Evolutionary conservation across 129 eudicot species (phyloP).

Genomic region (Apium graveolens): DNA sequence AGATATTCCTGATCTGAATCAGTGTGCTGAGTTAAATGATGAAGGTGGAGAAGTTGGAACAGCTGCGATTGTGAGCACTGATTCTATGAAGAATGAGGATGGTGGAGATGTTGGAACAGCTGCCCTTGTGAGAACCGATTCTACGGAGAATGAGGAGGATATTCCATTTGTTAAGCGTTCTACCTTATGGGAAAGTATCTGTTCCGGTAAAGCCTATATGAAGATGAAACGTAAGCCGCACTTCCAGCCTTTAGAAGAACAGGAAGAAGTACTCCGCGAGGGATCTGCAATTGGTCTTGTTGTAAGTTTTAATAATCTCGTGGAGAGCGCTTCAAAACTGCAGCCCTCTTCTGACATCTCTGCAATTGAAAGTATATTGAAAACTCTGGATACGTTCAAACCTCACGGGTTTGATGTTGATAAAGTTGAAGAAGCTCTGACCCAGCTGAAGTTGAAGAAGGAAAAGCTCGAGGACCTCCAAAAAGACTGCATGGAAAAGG

Average conservation of each 20-base stretch:
- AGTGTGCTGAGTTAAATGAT: too few species aligned
- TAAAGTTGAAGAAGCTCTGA: conserved; percentile 34
- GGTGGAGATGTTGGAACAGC: too few species aligned
- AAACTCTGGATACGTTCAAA: conserved; percentile 54
- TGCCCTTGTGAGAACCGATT: too few species aligned
- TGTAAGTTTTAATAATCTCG: conserved; percentile 51
- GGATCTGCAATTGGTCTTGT: conserved; percentile 64
- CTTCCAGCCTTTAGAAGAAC: conserved; percentile 42
- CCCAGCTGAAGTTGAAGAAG: conserved; percentile 27
- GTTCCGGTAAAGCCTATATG: conserved; percentile 48
- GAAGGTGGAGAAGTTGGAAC: too few species aligned
- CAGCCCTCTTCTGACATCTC: conserved; percentile 40
- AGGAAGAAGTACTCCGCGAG: conserved; percentile 49
- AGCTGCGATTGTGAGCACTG: background rate
- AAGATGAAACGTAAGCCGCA: conserved; percentile 59
- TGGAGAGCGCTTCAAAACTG: conserved; percentile 36
- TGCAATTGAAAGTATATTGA: conserved; percentile 40
- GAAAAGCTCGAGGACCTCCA: conserved; percentile 31
- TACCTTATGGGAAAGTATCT: conserved; percentile 50
- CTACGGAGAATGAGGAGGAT: too few species aligned
- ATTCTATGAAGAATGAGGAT: conserved; percentile 10
- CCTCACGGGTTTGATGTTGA: conserved; percentile 57
- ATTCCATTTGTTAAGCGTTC: conserved; percentile 58
- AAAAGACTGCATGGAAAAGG: background rate
- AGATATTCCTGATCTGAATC: background rate